Percentiles rank a stretch among this genome's conserved stretches.
Evolutionary conservation across 768 basidiomycete species (phyloP).

Genomic region (Russula vinacea): DNA sequence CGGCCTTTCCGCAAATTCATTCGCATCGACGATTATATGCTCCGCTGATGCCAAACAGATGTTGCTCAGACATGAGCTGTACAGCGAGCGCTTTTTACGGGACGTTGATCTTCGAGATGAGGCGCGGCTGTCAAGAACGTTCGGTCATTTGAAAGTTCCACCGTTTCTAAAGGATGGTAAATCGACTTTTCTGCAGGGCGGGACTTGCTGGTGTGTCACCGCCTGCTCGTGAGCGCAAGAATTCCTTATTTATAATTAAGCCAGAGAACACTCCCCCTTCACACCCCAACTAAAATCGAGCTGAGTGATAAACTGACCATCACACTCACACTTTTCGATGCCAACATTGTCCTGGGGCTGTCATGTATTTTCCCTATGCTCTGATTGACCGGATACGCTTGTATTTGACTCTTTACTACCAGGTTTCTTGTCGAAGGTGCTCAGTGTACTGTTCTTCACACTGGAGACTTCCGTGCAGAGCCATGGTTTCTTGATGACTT

Average conservation of each 20-base stretch:
- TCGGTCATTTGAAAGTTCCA: conserved; percentile 61
- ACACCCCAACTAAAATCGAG: conserved; percentile 61
- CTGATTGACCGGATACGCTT: background rate
- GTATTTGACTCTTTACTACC: background rate
- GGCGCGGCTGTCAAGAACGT: conserved; percentile 49
- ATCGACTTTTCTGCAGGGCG: conserved; percentile 51
- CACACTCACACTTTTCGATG: conserved; percentile 77
- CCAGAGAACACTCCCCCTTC: conserved; percentile 57
- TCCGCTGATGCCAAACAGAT: conserved; percentile 84
- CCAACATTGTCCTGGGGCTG: conserved; percentile 95
- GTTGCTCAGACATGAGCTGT: conserved; percentile 74
- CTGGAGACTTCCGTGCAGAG: conserved; percentile 91
- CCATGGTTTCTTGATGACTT: conserved; percentile 71
- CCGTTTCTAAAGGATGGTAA: conserved; percentile 47
- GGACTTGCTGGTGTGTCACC: conserved; percentile 60
- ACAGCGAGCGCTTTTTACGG: conserved; percentile 56
- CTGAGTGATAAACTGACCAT: conserved; percentile 57
- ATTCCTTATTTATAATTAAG: background rate
- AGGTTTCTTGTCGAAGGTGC: conserved; percentile 84
- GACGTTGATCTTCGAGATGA: conserved; percentile 51
- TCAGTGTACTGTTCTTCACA: conserved; percentile 75
- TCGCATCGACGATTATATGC: conserved; percentile 70
- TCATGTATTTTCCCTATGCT: conserved; percentile 58
- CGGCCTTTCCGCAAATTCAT: conserved; percentile 73
- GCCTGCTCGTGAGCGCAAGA: background rate